phyloP scores from a whole-genome alignment of 345 rosid species.

The Eucalyptus cloeziana region DNA sequence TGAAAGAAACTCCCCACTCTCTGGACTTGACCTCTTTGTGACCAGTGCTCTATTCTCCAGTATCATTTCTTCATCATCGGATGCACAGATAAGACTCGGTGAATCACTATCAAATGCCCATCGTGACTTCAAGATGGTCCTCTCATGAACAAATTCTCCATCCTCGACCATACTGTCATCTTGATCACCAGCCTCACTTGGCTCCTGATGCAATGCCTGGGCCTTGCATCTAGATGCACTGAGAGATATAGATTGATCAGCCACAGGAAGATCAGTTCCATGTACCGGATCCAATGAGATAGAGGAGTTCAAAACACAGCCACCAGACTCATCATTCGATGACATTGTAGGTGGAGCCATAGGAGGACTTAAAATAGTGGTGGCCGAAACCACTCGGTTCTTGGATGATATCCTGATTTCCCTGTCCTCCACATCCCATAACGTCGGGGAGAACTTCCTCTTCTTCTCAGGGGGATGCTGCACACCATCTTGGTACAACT shows the following conservation, averaged over 20 bases:
- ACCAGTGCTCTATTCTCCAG: background rate
- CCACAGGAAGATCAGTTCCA: background rate
- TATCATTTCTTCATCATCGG: slow-evolving; percentile 4
- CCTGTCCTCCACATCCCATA: slow-evolving; percentile 31
- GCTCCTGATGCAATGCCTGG: background rate
- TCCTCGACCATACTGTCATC: slow-evolving; percentile 21
- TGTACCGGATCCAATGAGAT: background rate
- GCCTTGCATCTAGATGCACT: background rate
- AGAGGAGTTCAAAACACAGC: background rate
- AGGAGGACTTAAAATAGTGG: background rate
- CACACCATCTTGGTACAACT: background rate
- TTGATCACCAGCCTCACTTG: slow-evolving; percentile 2
- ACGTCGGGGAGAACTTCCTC: slow-evolving; percentile 51
- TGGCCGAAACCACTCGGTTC: background rate
- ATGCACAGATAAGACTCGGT: background rate
- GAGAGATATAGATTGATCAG: background rate
- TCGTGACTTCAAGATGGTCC: slow-evolving; percentile 35
- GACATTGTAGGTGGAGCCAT: background rate
- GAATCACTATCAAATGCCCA: slow-evolving; percentile 52
- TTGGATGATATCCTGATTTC: slow-evolving; percentile 8
- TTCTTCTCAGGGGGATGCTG: slow-evolving; percentile 34
- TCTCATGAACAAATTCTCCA: slow-evolving; percentile 19
- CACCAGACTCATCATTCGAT: background rate
- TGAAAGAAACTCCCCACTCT: slow-evolving; percentile 27
- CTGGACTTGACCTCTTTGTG: slow-evolving; percentile 11